phyloP scores from a whole-genome alignment of 768 basidiomycete species.

The Termitomyces sp. region DNA sequence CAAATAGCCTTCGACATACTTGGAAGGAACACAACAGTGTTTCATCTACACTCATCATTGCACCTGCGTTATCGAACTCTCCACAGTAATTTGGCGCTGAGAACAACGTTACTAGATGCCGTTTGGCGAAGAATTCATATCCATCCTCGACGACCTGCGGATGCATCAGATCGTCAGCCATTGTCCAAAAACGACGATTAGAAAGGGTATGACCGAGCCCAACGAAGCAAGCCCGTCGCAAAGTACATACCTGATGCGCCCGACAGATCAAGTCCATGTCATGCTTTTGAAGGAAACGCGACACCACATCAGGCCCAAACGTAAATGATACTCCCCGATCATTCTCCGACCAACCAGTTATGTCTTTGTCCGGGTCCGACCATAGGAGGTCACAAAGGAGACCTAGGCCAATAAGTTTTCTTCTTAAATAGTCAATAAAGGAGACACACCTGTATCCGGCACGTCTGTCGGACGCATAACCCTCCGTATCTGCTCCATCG shows the following conservation, averaged over 20 bases:
- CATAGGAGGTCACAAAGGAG: conserved; percentile 94
- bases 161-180: conserved; percentile 1
- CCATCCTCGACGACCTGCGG: conserved; percentile 94
- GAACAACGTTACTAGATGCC: conserved; percentile 94
- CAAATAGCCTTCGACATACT: conserved; percentile 33
- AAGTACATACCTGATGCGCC: conserved; percentile 82
- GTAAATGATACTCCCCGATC: conserved; percentile 99
- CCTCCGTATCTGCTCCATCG: conserved; percentile 99
- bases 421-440: neutral
- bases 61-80: conserved; percentile 98
- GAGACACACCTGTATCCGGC: conserved; percentile 83
- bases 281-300: conserved; percentile 97
- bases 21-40: conserved; percentile 98
- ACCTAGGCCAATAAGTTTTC: conserved; percentile 43
- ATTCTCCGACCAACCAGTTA: conserved; percentile 99
- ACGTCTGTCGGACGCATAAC: conserved; percentile 99
- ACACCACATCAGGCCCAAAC: conserved; percentile 97
- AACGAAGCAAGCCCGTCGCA: neutral
- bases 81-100: conserved; percentile 95
- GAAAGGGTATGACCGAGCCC: neutral
- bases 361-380: conserved; percentile 99
- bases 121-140: conserved; percentile 98
- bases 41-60: conserved; percentile 99
- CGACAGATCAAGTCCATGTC: conserved; percentile 99
- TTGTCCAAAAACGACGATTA: neutral